A percentile compares a stretch with the other conserved stretches of the same genome.
phyloP scores from a whole-genome alignment of 2,329 filamentous ascomycete species.

The Nothopassalora personata region DNA sequence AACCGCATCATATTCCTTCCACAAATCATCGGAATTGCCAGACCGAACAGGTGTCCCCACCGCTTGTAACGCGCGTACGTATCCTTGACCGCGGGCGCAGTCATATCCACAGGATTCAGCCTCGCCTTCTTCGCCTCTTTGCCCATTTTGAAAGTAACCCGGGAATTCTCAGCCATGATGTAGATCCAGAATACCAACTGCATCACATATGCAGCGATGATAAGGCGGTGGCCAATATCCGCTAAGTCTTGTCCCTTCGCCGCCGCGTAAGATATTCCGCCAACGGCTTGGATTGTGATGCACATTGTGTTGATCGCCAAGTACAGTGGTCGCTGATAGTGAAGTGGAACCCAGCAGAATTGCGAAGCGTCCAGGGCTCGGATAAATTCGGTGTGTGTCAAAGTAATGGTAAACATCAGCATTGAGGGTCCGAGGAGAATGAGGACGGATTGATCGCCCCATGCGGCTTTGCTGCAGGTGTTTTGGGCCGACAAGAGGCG shows the following conservation, averaged over 20 bases:
- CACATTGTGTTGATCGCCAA: not conserved
- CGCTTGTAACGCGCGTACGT: conserved; percentile 3
- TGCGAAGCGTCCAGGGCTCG: not conserved
- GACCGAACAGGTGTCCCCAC: conserved; percentile 11
- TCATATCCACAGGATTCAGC: not conserved
- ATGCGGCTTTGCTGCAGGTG: conserved; percentile 3
- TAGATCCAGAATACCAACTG: conserved; percentile 9
- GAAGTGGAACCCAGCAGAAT: conserved; percentile 4
- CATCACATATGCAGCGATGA: conserved; percentile 5
- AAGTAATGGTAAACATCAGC: conserved; percentile 8
- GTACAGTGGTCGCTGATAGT: conserved; percentile 2
- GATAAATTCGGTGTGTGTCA: conserved; percentile 5
- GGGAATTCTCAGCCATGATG: conserved; percentile 7
- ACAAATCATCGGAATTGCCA: conserved; percentile 10
- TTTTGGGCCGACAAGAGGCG: conserved; percentile 1
- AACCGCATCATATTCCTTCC: conserved; percentile 12
- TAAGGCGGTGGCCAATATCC: conserved; percentile 4
- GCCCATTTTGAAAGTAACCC: not conserved
- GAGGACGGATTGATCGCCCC: conserved; percentile 4
- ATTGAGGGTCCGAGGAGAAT: conserved; percentile 7
- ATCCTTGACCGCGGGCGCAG: conserved; percentile 1
- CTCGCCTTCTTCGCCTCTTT: not conserved
- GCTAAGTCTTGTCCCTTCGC: not conserved
- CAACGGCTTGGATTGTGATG: conserved; percentile 2
- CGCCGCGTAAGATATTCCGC: not conserved